Evolutionary conservation across 1,139 yeast genomes (phyloP), one percentile per base, ranked within the genome.

Genomic region (Wickerhamiella pararugosa): DNA sequence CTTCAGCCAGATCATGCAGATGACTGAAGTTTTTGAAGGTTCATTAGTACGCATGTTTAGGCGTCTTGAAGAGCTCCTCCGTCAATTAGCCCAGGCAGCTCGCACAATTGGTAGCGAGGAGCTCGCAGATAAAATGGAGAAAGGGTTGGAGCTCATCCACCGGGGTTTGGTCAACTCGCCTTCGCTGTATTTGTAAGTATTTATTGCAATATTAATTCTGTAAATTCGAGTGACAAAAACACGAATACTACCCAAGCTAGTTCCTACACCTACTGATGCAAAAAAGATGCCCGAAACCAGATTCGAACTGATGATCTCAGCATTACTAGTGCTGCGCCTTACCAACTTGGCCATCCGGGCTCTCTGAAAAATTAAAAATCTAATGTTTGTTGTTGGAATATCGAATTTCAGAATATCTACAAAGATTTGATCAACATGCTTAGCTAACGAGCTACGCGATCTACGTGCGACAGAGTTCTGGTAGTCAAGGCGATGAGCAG

Each of bases 1-100:
- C 0, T 92, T 92, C 62, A 87, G 96, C 0, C 96, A 87, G 59
- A 87, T 90, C 48, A 90, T 97, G 66, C 87, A 87, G 62, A 84
- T 90, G 96, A 90, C 98, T 0, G 98, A 90, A 58, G 97, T 92
- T 37, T 92, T 87, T 54, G 98, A 92, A 66, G 99, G 99, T 36
- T 80, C 94, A 29, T 71, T 92, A 59, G 87, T 92, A 50, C 75
- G 98, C 61, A 80, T 84, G 74, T 87, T 92, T 65, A 79, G 92
- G 61, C 72, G 98, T 56, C 67, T 92, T 45, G 98, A 90, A 60
- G 99, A 92, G 60, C 71, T 92, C 67, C 67, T 92, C 42, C 73
- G 93, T 54, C 98, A 92, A 61, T 70, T 92, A 74, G 78, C 77
- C 35, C 76, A 74, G 53, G 97, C 95, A 7, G 90, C 97, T 5